phyloP scores from a whole-genome alignment of 1,139 yeast genomes.

The Candida sp. region DNA sequence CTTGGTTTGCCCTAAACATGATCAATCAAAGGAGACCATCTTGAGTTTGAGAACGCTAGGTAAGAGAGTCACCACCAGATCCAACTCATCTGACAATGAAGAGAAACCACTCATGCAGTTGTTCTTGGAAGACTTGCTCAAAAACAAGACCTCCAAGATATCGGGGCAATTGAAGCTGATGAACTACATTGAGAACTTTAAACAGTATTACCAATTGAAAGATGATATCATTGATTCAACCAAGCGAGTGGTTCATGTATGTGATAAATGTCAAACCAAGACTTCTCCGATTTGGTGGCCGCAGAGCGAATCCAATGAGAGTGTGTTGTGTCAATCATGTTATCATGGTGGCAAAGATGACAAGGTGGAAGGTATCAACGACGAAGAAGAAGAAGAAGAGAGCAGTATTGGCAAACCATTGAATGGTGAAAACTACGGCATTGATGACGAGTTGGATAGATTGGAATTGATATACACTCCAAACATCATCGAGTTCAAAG shows the following conservation, averaged over 20 bases:
- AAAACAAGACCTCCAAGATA: constrained; percentile 10
- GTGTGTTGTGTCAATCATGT: constrained; percentile 36
- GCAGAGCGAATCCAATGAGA: neutral
- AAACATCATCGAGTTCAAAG: constrained; percentile 4
- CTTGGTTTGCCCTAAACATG: constrained; percentile 49
- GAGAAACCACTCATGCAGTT: constrained; percentile 41
- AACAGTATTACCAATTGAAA: constrained; percentile 10
- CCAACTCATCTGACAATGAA: constrained; percentile 22
- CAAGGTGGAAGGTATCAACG: neutral
- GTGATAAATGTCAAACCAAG: constrained; percentile 27
- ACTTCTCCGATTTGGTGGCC: constrained; percentile 49
- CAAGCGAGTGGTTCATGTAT: constrained; percentile 11
- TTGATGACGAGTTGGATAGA: constrained; percentile 30
- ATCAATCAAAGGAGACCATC: constrained; percentile 16
- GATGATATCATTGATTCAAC: neutral
- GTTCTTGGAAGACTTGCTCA: constrained; percentile 46
- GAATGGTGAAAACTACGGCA: constrained; percentile 37
- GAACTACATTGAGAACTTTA: constrained; percentile 29
- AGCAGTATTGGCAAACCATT: constrained; percentile 31
- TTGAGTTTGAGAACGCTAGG: constrained; percentile 33
- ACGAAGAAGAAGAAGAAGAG: constrained; percentile 13
- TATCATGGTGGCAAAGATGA: constrained; percentile 22
- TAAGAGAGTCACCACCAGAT: constrained; percentile 28
- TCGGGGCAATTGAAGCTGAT: constrained; percentile 21
- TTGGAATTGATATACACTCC: constrained; percentile 21